Evolutionary conservation across 805 yeast genomes (phyloP), one percentile per base, ranked within the genome.

Genomic region (Candida germanica): DNA sequence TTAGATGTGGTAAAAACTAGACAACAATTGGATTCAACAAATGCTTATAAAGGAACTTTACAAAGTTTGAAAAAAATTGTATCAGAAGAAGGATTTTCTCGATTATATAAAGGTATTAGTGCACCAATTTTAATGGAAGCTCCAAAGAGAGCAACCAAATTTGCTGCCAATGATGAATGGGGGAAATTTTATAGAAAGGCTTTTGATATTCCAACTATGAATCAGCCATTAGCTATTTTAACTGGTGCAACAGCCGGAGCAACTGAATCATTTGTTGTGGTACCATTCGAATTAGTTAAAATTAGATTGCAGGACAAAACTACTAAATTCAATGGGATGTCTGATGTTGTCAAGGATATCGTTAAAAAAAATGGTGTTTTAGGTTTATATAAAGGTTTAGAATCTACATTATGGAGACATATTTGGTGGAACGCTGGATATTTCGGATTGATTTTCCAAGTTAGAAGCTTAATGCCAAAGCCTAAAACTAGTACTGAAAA

Each of bases 221-320:
- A 71, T 44, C 98, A 91, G 66, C 79, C 84, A 6, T 69, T 93
- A 55, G 87, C 97, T 2, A 69, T 93, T 37, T 70, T 91, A 49
- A 86, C 96, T 27, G 99, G 99, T 67, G 97, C 98, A 24, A 84
- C 95, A 40, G 98, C 99, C 6, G 99, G 99, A 69, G 94, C 96
- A 25, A 82, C 89, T 30, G 99, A 93, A 62, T 79, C 96, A 2
- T 87, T 89, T 58, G 96, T 93, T 29, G 98, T 93, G 37, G 98
- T 93, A 27, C 99, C 99, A 12, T 93, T 93, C 58, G 99, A 93
- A 66, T 75, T 93, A 57, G 86, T 93, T 50, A 93, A 93, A 66
- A 93, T 93, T 59, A 80, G 95, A 66, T 73, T 93, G 52, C 99
- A 93, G 66, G 98, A 93, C 67, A 81, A 72, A 53, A 73, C 80